Base-by-base conservation (phyloP, 768 basidiomycete species). In the Nevesoporus exiguus region DNA sequence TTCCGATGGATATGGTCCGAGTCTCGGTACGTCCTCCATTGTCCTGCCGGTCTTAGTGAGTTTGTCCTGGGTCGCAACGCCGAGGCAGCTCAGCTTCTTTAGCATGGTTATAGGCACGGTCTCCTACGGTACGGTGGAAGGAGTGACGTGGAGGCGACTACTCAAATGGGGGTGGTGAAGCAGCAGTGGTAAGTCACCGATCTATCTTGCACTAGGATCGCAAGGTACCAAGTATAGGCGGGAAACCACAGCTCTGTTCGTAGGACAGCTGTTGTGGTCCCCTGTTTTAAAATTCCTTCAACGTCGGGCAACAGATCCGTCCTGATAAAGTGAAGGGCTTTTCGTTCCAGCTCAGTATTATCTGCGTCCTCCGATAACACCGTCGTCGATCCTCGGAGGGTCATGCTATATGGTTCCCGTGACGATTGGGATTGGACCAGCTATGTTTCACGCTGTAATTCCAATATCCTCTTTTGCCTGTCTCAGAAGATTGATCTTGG, bases 351-450 rank as follows among this genome's bases (percentile, higher is more conserved):
- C 17, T 43, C 27, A 13, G 29, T 47, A 7, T 43, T 27, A 39
- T 56, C 44, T 24, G 36, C 13, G 29, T 56, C 42, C 34, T 36
- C 44, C 33, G 25, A 37, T 52, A 43, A 41, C 24, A 40, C 36
- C 39, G 48, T 14, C 21, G 61, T 55, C 58, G 51, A 53, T 60
- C 61, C 36, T 45, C 24, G 31, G 47, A 56, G 44, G 56, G 50
- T 54, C 50, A 33, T 22, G 15, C 29, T 11, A 9, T 19, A 7
- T 15, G 49, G 17, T 13, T 1, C n/a, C 55, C 43, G 29, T 43
- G 13, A 34, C 41, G 49, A 51, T 59, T 49, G 37, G 49, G 51
- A 45, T 21, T 21, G 34, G 31, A 31, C 22, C 19, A 5, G 6
- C 30, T 22, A 30, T 27, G 11, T 47, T 21, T 24, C n/a, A 34